phyloP scores from a whole-genome alignment of 306 rosid species.

The Dicorynia guianensis region DNA sequence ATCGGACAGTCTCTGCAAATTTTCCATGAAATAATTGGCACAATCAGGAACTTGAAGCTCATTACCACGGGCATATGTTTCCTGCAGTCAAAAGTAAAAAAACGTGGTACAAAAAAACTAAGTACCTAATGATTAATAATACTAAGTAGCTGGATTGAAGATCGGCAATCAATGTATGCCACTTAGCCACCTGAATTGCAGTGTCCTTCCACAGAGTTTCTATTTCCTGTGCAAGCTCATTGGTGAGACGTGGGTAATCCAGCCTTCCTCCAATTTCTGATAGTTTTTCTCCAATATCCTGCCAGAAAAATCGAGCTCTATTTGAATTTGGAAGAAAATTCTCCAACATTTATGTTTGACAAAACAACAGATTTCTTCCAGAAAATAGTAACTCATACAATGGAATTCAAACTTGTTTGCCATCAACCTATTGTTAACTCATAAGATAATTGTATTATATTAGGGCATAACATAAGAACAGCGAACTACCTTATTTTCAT shows the following conservation, averaged over 20 bases:
- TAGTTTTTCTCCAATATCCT: conserved; percentile 88
- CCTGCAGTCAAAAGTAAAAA: conserved; percentile 60
- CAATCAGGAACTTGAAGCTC: conserved; percentile 99
- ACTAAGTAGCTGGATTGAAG: conserved; percentile 21
- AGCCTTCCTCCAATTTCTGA: conserved; percentile 84
- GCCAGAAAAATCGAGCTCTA: conserved; percentile 34
- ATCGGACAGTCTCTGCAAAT: conserved; percentile 82
- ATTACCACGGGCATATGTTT: conserved; percentile 87
- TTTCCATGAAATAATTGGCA: conserved; percentile 91
- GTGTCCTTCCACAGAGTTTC: conserved; percentile 88
- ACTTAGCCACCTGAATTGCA: conserved; percentile 83
- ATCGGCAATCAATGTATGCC: conserved; percentile 32
- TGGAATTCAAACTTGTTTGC: not conserved
- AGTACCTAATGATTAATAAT: conserved; percentile 13
- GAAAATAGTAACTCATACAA: not conserved
- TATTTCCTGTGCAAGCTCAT: conserved; percentile 84
- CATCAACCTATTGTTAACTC: not conserved
- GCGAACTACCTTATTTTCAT: conserved; percentile 75
- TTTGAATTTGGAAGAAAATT: conserved; percentile 27
- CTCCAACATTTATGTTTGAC: not conserved
- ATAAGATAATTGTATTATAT: not conserved
- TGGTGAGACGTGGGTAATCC: conserved; percentile 82
- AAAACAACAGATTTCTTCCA: conserved; percentile 2
- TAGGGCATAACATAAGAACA: not conserved
- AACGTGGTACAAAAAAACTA: conserved; percentile 10